Percentiles rank a stretch among this genome's conserved stretches.
Evolutionary conservation across 352 stramenopile species (phyloP).

Genomic region (Phytophthora meadii): DNA sequence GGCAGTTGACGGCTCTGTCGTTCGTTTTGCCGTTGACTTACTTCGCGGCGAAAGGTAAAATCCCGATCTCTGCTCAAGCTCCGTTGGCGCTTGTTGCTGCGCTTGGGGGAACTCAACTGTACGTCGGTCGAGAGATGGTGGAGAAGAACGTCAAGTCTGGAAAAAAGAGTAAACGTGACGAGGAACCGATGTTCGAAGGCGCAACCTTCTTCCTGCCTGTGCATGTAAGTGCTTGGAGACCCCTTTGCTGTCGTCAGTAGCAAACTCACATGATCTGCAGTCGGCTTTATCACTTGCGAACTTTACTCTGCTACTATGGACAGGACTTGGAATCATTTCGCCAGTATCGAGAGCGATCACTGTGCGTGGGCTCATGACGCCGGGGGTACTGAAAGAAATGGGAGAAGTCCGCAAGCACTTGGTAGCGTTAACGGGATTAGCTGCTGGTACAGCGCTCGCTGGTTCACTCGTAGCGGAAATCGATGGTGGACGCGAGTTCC

Average conservation of each 20-base stretch:
- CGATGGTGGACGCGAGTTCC: slow-evolving; percentile 97
- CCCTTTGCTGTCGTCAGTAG: not conserved
- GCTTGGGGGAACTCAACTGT: slow-evolving; percentile 57
- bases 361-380: slow-evolving; percentile 58
- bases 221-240: slow-evolving; percentile 42
- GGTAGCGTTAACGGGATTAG: slow-evolving; percentile 48
- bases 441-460: slow-evolving; percentile 44
- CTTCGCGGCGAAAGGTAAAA: slow-evolving; percentile 85
- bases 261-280: slow-evolving; percentile 23
- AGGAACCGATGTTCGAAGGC: slow-evolving; percentile 28
- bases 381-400: slow-evolving; percentile 57
- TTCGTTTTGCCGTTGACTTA: slow-evolving; percentile 92
- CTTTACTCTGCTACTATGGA: slow-evolving; percentile 70
- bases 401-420: slow-evolving; percentile 61
- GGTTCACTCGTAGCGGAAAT: slow-evolving; percentile 92
- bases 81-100: slow-evolving; percentile 47
- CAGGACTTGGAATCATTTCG: slow-evolving; percentile 62
- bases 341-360: slow-evolving; percentile 59
- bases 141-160: slow-evolving; percentile 40
- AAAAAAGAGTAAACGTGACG: slow-evolving; percentile 25
- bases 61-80: slow-evolving; percentile 60
- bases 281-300: slow-evolving; percentile 67
- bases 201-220: slow-evolving; percentile 54
- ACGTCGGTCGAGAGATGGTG: slow-evolving; percentile 63
- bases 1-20: slow-evolving; percentile 89